phyloP scores from a whole-genome alignment of 768 basidiomycete genomes.

The Sporobolomyces pararoseus region DNA sequence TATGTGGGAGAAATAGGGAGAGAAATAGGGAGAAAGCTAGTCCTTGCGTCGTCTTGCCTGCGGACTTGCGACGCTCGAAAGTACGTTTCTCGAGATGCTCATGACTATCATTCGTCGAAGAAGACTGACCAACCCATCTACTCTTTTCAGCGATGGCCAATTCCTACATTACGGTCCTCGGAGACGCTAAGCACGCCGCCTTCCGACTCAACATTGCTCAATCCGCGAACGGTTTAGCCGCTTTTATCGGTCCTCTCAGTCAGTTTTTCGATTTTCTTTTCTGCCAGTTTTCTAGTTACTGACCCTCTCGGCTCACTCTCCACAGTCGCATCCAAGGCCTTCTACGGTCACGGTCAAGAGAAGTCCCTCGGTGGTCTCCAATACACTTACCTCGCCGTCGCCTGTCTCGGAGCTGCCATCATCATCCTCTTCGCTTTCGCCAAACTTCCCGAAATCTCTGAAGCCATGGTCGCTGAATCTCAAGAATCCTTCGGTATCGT shows the following conservation, averaged over 20 bases:
- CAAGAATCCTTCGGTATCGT: slow-evolving; percentile 18
- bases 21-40: too few species aligned
- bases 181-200: slow-evolving; percentile 59
- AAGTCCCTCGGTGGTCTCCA: slow-evolving; percentile 41
- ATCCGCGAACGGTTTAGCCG: slow-evolving; percentile 68
- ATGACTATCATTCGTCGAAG: too few species aligned
- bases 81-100: too few species aligned
- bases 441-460: slow-evolving; percentile 46
- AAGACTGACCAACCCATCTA: too few species aligned
- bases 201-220: slow-evolving; percentile 75
- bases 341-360: slow-evolving; percentile 24
- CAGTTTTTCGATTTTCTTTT: slow-evolving; percentile 61
- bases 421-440: slow-evolving; percentile 41
- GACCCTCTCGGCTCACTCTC: not conserved
- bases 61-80: too few species aligned
- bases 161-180: slow-evolving; percentile 54
- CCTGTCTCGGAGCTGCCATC: slow-evolving; percentile 43
- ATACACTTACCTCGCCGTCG: slow-evolving; percentile 47
- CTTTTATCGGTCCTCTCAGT: slow-evolving; percentile 64
- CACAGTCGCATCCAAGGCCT: slow-evolving; percentile 8
- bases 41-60: too few species aligned
- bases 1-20: too few species aligned
- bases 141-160: slow-evolving; percentile 19
- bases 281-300: not conserved
- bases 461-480: slow-evolving; percentile 37